A percentile compares a stretch with the other conserved stretches of the same genome.
phyloP scores from a whole-genome alignment of 2,329 filamentous ascomycete genomes.

The Aspergillus persii region DNA sequence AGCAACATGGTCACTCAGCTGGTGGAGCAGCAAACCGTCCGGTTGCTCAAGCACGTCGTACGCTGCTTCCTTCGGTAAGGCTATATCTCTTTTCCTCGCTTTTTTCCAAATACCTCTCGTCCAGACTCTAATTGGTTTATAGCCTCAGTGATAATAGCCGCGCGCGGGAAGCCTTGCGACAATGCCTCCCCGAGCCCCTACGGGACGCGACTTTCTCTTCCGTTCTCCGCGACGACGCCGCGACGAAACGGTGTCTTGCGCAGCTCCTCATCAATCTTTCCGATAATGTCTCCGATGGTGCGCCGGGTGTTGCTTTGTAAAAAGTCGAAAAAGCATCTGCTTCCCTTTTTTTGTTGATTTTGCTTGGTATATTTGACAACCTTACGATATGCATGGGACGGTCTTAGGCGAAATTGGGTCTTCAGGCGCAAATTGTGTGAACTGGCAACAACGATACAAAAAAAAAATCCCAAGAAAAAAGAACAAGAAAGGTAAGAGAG shows the following conservation, averaged over 20 bases:
- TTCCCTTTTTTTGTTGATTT: constrained; percentile 30
- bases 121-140: constrained; percentile 4
- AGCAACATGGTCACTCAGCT: constrained; percentile 99
- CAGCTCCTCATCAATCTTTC: constrained; percentile 95
- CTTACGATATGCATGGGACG: constrained; percentile 43
- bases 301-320: constrained; percentile 41
- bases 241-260: constrained; percentile 95
- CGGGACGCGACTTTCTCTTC: constrained; percentile 96
- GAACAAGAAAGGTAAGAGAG: constrained; percentile 9
- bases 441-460: constrained; percentile 21
- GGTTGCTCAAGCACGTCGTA: constrained; percentile 95
- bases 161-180: constrained; percentile 87
- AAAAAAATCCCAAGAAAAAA: constrained; percentile 4
- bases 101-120: background rate
- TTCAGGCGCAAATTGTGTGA: constrained; percentile 37
- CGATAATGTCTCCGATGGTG: constrained; percentile 70
- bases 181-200: constrained; percentile 97
- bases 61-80: constrained; percentile 89
- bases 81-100: background rate
- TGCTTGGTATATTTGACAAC: constrained; percentile 34
- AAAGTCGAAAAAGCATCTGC: constrained; percentile 29
- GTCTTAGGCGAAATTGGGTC: constrained; percentile 41
- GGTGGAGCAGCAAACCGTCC: constrained; percentile 94
- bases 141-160: constrained; percentile 95
- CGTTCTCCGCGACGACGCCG: constrained; percentile 92